phyloP scores from a whole-genome alignment of 2,329 filamentous ascomycete genomes.

The Botrytis tulipae region DNA sequence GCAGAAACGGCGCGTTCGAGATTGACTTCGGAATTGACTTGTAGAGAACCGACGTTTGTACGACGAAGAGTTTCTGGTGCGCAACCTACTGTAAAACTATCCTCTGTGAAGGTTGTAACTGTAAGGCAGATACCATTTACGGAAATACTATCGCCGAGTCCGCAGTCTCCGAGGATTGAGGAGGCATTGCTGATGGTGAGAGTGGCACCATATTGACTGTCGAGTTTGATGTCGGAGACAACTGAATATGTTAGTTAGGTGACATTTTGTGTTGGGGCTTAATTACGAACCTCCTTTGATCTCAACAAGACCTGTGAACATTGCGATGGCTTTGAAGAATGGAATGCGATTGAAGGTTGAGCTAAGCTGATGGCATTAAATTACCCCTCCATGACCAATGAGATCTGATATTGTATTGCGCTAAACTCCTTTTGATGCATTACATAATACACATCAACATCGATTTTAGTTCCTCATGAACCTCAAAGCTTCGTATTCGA shows the following conservation, averaged over 20 bases:
- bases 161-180: constrained; percentile 75
- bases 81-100: constrained; percentile 83
- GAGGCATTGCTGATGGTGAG: constrained; percentile 75
- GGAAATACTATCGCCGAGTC: constrained; percentile 89
- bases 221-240: constrained; percentile 75
- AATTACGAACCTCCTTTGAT: constrained; percentile 75
- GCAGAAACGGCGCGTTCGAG: constrained; percentile 91
- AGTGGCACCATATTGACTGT: constrained; percentile 84
- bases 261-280: constrained; percentile 1
- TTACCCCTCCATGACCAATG: constrained; percentile 16
- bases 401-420: neutral
- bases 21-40: constrained; percentile 70
- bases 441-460: neutral
- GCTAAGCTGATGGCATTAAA: neutral
- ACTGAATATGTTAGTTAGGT: constrained; percentile 50
- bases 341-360: neutral
- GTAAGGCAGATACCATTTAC: constrained; percentile 97
- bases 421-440: neutral
- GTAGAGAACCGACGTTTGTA: constrained; percentile 83
- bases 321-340: constrained; percentile 41
- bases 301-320: constrained; percentile 97
- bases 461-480: no score
- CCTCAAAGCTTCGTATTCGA: neutral
- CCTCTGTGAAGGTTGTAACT: constrained; percentile 67
- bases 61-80: constrained; percentile 94